A percentile compares a stretch with the other conserved stretches of the same genome.
Evolutionary conservation across 2,329 filamentous ascomycete genomes (phyloP).

Genomic region (Fusarium dlaminii): DNA sequence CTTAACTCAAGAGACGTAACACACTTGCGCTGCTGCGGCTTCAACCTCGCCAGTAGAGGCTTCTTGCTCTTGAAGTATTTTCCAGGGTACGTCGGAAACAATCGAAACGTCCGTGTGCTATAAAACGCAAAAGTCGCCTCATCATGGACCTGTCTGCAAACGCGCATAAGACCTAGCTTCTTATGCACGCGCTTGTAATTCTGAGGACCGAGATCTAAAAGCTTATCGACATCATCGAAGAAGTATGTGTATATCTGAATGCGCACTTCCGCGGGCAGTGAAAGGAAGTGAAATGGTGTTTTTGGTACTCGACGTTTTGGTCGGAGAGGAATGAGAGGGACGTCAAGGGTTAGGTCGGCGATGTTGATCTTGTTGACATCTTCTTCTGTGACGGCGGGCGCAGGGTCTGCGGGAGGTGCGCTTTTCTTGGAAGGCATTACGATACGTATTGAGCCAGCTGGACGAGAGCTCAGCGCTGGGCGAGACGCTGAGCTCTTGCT

Average conservation of each 20-base stretch:
- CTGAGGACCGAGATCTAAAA: slow-evolving; percentile 72
- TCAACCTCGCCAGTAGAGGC: slow-evolving; percentile 74
- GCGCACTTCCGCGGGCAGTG: slow-evolving; percentile 75
- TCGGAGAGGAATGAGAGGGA: slow-evolving; percentile 45
- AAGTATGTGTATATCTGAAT: slow-evolving; percentile 73
- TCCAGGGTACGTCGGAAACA: slow-evolving; percentile 73
- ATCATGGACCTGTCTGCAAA: slow-evolving; percentile 67
- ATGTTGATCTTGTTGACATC: slow-evolving; percentile 54
- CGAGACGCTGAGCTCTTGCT: slow-evolving; percentile 34
- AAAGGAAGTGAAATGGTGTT: slow-evolving; percentile 70
- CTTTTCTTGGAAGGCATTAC: slow-evolving; percentile 16
- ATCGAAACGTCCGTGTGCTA: slow-evolving; percentile 67
- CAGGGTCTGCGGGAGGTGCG: slow-evolving; percentile 41
- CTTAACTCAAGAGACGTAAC: slow-evolving; percentile 75
- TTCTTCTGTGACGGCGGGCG: slow-evolving; percentile 53
- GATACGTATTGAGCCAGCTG: slow-evolving; percentile 35
- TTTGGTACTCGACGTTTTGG: slow-evolving; percentile 47
- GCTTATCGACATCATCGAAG: slow-evolving; percentile 62
- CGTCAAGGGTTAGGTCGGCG: slow-evolving; percentile 55
- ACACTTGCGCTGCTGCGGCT: slow-evolving; percentile 65
- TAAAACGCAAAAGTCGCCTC: slow-evolving; percentile 76
- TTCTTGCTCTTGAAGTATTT: slow-evolving; percentile 78
- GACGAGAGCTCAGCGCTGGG: slow-evolving; percentile 11
- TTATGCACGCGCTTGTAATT: slow-evolving; percentile 71
- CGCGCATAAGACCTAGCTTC: slow-evolving; percentile 68